phyloP scores from a whole-genome alignment of 2,329 filamentous ascomycete genomes.

The Alternaria infectoria region DNA sequence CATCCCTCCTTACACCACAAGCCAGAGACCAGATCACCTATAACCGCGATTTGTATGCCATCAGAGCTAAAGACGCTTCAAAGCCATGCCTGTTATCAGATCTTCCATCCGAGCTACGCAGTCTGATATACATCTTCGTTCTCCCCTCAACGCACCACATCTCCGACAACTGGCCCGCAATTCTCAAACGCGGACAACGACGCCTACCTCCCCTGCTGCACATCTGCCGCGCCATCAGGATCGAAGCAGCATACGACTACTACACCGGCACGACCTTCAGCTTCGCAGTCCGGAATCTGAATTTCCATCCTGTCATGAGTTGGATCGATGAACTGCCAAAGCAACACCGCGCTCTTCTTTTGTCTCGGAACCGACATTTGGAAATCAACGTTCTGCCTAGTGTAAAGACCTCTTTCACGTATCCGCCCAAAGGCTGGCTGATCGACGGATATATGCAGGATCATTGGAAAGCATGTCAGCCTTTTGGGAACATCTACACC shows the following conservation, averaged over 20 bases:
- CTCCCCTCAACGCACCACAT: constrained; percentile 7
- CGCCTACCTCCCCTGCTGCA: constrained; percentile 16
- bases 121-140: constrained; percentile 8
- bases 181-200: neutral
- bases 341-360: constrained; percentile 18
- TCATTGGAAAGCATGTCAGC: constrained; percentile 30
- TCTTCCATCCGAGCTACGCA: constrained; percentile 10
- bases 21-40: constrained; percentile 3
- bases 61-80: neutral
- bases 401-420: constrained; percentile 12
- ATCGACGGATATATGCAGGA: constrained; percentile 16
- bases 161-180: neutral
- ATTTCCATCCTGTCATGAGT: constrained; percentile 17
- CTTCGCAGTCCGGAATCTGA: constrained; percentile 20
- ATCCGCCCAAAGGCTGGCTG: constrained; percentile 21
- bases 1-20: constrained; percentile 4
- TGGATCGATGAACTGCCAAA: constrained; percentile 24
- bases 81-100: constrained; percentile 2
- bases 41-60: constrained; percentile 4
- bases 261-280: constrained; percentile 27
- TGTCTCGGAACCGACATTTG: constrained; percentile 24
- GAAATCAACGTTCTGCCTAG: constrained; percentile 13
- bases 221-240: constrained; percentile 32
- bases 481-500: constrained; percentile 33
- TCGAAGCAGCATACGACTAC: constrained; percentile 37